phyloP scores from a whole-genome alignment of 2,329 filamentous ascomycete species.

The Fonsecaea erecta region DNA sequence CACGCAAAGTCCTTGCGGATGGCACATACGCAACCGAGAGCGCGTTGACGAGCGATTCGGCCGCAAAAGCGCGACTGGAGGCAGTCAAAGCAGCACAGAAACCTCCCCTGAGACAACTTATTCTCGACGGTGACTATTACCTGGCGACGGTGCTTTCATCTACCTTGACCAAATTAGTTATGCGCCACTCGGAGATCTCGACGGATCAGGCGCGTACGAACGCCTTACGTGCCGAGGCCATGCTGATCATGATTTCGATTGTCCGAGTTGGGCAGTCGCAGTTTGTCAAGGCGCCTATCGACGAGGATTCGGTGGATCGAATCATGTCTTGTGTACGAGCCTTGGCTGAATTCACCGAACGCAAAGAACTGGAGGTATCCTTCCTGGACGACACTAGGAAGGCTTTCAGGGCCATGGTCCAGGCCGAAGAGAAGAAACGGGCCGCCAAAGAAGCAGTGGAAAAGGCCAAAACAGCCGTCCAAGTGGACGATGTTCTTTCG shows the following conservation, averaged over 20 bases:
- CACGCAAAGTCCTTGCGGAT: slow-evolving; percentile 89
- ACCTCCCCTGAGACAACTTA: slow-evolving; percentile 89
- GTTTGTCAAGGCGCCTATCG: slow-evolving; percentile 95
- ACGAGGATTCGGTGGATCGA: slow-evolving; percentile 96
- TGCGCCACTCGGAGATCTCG: slow-evolving; percentile 95
- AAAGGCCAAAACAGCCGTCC: slow-evolving; percentile 90
- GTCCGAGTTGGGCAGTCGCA: slow-evolving; percentile 98
- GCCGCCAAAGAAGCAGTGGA: slow-evolving; percentile 91
- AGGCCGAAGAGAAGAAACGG: slow-evolving; percentile 96
- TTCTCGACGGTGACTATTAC: slow-evolving; percentile 97
- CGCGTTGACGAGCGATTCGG: slow-evolving; percentile 89
- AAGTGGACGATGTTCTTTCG: slow-evolving; percentile 91
- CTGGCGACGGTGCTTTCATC: slow-evolving; percentile 93
- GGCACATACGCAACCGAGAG: slow-evolving; percentile 98
- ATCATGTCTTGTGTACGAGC: slow-evolving; percentile 98
- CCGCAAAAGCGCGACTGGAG: slow-evolving; percentile 86
- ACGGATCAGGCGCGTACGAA: slow-evolving; percentile 85
- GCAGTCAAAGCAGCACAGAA: slow-evolving; percentile 97
- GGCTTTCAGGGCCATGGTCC: slow-evolving; percentile 96
- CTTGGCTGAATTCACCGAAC: slow-evolving; percentile 84
- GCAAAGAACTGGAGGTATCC: slow-evolving; percentile 87
- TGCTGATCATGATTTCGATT: slow-evolving; percentile 99
- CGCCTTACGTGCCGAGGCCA: slow-evolving; percentile 90
- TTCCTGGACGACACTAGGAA: slow-evolving; percentile 95
- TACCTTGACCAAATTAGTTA: slow-evolving; percentile 94